Percentiles rank a stretch among this genome's conserved stretches.
These are phyloP conservation scores for Aspergillus vadensis DNA, from an alignment of 2,329 filamentous ascomycete species.

Conservation along the genomic window DNA sequence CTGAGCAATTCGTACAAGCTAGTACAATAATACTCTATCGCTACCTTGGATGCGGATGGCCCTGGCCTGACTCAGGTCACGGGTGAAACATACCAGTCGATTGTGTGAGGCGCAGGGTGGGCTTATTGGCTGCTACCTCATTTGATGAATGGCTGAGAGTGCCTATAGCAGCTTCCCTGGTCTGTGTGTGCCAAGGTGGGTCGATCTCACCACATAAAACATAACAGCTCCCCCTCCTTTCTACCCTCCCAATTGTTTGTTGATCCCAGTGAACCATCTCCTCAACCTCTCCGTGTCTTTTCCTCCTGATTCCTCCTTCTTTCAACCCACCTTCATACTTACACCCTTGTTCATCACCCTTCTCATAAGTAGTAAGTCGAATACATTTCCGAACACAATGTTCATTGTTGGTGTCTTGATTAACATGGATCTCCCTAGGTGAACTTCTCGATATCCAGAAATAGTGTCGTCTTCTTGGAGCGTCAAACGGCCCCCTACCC, in stretches of 20 bases:
- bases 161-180: conserved; percentile 30
- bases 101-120: conserved; percentile 25
- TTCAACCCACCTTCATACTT: neutral
- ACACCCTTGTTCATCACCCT: neutral
- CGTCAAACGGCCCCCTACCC: neutral
- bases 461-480: neutral
- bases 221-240: conserved; percentile 28
- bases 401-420: neutral
- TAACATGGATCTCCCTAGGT: neutral
- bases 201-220: conserved; percentile 33
- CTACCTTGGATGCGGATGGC: conserved; percentile 11
- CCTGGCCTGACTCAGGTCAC: conserved; percentile 16
- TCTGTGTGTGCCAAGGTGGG: conserved; percentile 25
- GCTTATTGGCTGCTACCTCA: conserved; percentile 27
- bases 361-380: neutral
- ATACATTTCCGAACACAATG: neutral
- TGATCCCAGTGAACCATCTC: conserved; percentile 14
- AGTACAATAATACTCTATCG: conserved; percentile 6
- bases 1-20: neutral
- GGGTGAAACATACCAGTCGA: conserved; percentile 28
- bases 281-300: neutral
- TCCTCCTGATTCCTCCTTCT: conserved; percentile 12
- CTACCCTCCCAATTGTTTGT: conserved; percentile 21
- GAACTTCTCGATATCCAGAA: neutral
- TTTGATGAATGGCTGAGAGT: conserved; percentile 16